Conservation (phyloP, 805 yeast genomes). For the Candida odintsovae region DNA sequence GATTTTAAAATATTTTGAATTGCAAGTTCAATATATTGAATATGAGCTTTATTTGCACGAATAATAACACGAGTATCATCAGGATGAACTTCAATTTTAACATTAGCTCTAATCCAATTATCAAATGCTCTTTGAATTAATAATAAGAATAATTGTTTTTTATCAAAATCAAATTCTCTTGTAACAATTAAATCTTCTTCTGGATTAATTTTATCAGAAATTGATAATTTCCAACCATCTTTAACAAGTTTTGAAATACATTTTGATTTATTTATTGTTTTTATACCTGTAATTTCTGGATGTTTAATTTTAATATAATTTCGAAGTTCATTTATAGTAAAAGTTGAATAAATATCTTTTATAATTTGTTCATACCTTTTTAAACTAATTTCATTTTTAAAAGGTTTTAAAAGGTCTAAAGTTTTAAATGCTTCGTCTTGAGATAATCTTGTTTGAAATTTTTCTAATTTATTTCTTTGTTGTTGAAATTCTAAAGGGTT, state of each 20-base stretch:
- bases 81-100: conserved; percentile 17
- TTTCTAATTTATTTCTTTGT: conserved; percentile 3
- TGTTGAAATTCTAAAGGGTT: conserved; percentile 3
- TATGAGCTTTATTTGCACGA: conserved; percentile 16
- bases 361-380: conserved; percentile 15
- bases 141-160: conserved; percentile 17
- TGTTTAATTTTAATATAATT: conserved; percentile 6
- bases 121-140: conserved; percentile 16
- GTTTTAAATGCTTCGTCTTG: conserved; percentile 5
- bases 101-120: conserved; percentile 23
- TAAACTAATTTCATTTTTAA: conserved; percentile 10
- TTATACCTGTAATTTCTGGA: conserved; percentile 4
- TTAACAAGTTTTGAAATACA: conserved; percentile 7
- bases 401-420: conserved; percentile 13
- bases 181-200: conserved; percentile 13
- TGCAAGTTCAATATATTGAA: conserved; percentile 22
- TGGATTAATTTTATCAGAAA: conserved; percentile 11
- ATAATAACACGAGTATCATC: conserved; percentile 18
- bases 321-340: conserved; percentile 13
- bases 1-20: conserved; percentile 13
- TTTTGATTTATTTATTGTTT: conserved; percentile 3
- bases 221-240: conserved; percentile 14
- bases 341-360: conserved; percentile 8
- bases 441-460: conserved; percentile 4
- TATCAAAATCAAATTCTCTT: conserved; percentile 16